Evolutionary conservation across 495 filamentous ascomycete species (phyloP).

Genomic region (Daldinia caldariorum): DNA sequence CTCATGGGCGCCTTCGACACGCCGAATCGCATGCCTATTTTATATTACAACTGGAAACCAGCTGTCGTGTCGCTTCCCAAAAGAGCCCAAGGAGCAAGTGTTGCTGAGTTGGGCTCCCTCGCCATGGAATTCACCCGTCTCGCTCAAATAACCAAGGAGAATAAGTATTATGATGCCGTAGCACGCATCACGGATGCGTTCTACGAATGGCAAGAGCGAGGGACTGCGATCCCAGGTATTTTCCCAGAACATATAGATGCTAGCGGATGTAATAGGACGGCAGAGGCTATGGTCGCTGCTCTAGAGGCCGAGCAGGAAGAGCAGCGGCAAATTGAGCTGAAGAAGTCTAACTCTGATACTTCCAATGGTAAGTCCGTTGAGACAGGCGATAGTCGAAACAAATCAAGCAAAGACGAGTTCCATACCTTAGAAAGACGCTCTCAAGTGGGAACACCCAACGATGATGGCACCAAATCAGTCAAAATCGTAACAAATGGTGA

Average conservation of each 20-base stretch:
- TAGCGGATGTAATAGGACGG: constrained; percentile 63
- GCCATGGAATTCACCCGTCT: constrained; percentile 95
- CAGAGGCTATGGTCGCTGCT: constrained; percentile 38
- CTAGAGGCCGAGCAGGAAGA: constrained; percentile 23
- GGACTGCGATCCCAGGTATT: constrained; percentile 80
- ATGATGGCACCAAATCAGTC: constrained; percentile 28
- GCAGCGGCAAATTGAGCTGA: constrained; percentile 10
- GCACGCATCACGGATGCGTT: constrained; percentile 90
- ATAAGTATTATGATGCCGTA: constrained; percentile 94
- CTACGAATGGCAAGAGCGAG: constrained; percentile 74
- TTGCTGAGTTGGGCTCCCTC: constrained; percentile 90
- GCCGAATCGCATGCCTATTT: constrained; percentile 91
- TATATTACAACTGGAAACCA: constrained; percentile 87
- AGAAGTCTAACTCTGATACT: constrained; percentile 9
- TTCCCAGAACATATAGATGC: constrained; percentile 87
- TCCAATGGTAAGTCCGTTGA: constrained; percentile 13
- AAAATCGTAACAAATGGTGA: constrained; percentile 35
- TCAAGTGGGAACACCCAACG: constrained; percentile 31
- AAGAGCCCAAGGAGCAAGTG: constrained; percentile 69
- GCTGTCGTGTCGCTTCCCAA: constrained; percentile 70
- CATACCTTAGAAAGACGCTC: constrained; percentile 29
- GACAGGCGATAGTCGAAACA: background rate
- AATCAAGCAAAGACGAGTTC: constrained; percentile 11
- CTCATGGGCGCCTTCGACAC: constrained; percentile 95
- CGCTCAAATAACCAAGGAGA: constrained; percentile 85